These are phyloP conservation scores for Fusarium citri DNA, from an alignment of 2,329 filamentous ascomycete species.

Conservation along the genomic window DNA sequence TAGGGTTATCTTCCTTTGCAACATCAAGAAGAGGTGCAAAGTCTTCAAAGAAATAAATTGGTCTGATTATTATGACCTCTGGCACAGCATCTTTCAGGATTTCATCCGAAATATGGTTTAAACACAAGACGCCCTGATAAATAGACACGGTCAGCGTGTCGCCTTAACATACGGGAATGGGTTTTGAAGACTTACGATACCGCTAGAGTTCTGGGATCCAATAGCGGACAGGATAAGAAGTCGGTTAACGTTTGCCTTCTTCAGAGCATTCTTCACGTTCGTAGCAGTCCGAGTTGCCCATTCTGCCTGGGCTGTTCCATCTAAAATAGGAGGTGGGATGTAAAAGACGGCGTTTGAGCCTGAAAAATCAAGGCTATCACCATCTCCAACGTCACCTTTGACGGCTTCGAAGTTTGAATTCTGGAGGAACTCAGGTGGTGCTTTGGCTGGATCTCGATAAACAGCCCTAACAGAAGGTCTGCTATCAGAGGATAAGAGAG, in stretches of 20 bases:
- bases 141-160: not conserved
- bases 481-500: conserved; percentile 39
- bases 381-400: conserved; percentile 48
- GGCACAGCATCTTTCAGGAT: conserved; percentile 36
- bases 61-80: conserved; percentile 37
- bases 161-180: fast-evolving
- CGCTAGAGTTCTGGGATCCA: conserved; percentile 47
- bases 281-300: conserved; percentile 39
- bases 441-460: conserved; percentile 48
- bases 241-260: conserved; percentile 26
- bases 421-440: conserved; percentile 45
- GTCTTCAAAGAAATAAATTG: conserved; percentile 41
- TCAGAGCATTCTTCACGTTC: conserved; percentile 34
- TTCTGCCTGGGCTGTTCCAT: conserved; percentile 41
- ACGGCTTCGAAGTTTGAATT: conserved; percentile 47
- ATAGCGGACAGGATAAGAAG: conserved; percentile 48
- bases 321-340: conserved; percentile 48
- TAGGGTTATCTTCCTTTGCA: conserved; percentile 35
- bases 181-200: conserved; percentile 43
- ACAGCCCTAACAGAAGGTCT: conserved; percentile 45
- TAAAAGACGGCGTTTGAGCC: conserved; percentile 50
- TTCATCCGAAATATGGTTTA: conserved; percentile 41
- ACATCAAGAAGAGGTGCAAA: conserved; percentile 39
- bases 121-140: conserved; percentile 42
- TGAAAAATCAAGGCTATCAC: conserved; percentile 45